Conservation (phyloP, 192 early-diverging fungal genomes). For the Dispira parvispora region DNA sequence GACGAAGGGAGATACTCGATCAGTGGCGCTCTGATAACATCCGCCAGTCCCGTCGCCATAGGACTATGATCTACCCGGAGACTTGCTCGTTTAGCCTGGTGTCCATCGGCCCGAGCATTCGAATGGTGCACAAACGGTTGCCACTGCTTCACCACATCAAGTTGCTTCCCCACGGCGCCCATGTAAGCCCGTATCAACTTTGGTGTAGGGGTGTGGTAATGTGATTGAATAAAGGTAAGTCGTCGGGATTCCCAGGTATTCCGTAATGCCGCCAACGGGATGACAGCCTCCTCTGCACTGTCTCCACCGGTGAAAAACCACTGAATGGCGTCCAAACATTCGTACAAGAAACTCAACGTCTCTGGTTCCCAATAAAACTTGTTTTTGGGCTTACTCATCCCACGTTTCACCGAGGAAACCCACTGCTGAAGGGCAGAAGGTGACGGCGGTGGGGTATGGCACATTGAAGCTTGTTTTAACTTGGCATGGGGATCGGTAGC, state of each 20-base stretch:
- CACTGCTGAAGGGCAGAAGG: too few species aligned
- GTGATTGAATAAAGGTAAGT: neutral
- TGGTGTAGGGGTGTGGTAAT: neutral
- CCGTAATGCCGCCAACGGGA: neutral
- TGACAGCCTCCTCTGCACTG: neutral
- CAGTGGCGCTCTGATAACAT: too few species aligned
- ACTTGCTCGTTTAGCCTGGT: too few species aligned
- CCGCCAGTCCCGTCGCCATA: neutral
- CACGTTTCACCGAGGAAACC: too few species aligned
- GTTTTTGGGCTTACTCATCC: too few species aligned
- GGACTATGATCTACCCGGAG: neutral
- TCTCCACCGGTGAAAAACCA: slow-evolving; percentile 5
- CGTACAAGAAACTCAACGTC: neutral
- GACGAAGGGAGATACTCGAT: too few species aligned
- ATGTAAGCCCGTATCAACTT: neutral
- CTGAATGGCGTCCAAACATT: slow-evolving; percentile 10
- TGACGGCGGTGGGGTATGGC: too few species aligned
- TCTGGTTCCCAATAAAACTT: neutral
- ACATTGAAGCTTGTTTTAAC: neutral
- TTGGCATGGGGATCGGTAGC: neutral
- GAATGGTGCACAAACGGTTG: neutral
- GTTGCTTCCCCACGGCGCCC: neutral
- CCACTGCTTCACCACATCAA: slow-evolving; percentile 1
- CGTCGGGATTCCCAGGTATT: neutral
- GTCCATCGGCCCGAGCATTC: neutral